phyloP scores from a whole-genome alignment of 495 filamentous ascomycete genomes.

The Chaetomium cochliodes region DNA sequence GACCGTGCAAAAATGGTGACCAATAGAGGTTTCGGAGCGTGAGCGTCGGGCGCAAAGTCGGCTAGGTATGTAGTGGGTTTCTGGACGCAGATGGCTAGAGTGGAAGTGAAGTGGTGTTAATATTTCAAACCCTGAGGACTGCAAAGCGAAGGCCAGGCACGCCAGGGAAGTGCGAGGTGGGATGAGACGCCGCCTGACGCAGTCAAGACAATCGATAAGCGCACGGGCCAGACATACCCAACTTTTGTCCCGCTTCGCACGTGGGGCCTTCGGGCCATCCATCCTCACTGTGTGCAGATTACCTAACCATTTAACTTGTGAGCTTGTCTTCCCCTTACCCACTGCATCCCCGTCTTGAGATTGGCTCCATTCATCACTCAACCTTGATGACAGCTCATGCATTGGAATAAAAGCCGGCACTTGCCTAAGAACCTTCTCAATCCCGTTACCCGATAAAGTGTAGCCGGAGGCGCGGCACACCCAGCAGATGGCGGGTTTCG shows the following conservation, averaged over 20 bases:
- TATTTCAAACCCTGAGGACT: not conserved
- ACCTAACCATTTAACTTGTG: not conserved
- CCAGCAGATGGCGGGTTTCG: slow-evolving; percentile 10
- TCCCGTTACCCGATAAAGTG: not conserved
- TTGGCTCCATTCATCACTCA: not conserved
- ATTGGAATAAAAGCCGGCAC: not conserved
- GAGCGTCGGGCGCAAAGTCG: not conserved
- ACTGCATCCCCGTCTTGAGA: not conserved
- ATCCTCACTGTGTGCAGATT: not conserved
- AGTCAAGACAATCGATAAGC: slow-evolving; percentile 17
- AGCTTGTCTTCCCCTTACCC: not conserved
- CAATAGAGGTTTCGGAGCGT: not conserved
- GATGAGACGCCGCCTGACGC: not conserved
- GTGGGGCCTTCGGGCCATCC: no score
- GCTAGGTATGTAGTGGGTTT: not conserved
- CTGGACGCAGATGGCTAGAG: not conserved
- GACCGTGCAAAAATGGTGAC: not conserved
- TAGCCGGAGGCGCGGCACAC: not conserved
- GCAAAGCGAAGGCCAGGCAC: slow-evolving; percentile 4
- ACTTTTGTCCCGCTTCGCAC: not conserved
- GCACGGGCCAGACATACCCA: slow-evolving; percentile 15
- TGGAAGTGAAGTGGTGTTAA: not conserved
- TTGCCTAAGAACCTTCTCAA: not conserved
- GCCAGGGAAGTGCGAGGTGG: slow-evolving; percentile 18
- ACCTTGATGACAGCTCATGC: not conserved